A percentile compares a stretch with the other conserved stretches of the same genome.
Evolutionary conservation across 176 grass and related monocot species (phyloP).

Genomic region (Rhipidocladum racemiflorum): DNA sequence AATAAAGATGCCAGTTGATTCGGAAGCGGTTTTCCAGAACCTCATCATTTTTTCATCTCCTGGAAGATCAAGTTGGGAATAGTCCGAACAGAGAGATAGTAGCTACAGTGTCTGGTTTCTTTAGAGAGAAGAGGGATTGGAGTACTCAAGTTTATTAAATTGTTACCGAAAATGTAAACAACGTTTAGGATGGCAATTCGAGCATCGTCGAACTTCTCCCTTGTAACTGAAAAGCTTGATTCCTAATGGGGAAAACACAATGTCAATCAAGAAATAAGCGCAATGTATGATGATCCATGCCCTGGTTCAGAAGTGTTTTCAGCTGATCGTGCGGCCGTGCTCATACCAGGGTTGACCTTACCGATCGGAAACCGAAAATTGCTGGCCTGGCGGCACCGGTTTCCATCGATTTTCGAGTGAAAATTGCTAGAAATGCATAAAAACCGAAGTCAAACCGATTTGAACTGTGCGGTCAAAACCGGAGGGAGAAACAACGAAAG

Average conservation of each 20-base stretch:
- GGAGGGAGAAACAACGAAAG: no score
- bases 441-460: no score
- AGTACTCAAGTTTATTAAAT: neutral
- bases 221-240: constrained; percentile 26
- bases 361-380: no score
- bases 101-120: neutral
- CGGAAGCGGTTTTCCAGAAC: neutral
- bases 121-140: neutral
- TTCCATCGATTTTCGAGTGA: no score
- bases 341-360: no score
- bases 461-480: no score
- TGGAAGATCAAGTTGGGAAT: neutral
- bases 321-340: neutral
- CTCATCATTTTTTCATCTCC: neutral
- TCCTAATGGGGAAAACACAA: neutral
- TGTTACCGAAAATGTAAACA: neutral
- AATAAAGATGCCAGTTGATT: no score
- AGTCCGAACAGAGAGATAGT: neutral
- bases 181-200: neutral
- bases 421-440: no score
- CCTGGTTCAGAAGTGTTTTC: neutral
- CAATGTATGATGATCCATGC: neutral
- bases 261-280: neutral
- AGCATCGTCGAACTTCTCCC: neutral
- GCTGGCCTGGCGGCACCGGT: no score